Percentiles rank a stretch among this genome's conserved stretches.
Conservation (phyloP, 1,139 yeast genomes). For the Blastobotrys apis region DNA sequence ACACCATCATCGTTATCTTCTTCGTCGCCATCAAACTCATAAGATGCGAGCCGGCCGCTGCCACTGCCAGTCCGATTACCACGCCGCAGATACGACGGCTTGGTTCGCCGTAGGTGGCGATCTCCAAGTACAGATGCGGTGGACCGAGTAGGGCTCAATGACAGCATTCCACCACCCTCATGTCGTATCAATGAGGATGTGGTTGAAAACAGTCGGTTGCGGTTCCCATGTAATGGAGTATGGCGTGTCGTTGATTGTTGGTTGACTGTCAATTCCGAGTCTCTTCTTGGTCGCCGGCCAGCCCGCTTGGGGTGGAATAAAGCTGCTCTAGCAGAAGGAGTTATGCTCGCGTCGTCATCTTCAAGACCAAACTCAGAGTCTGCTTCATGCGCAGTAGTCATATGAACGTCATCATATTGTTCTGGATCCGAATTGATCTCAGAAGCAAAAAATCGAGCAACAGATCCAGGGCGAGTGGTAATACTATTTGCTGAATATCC, state of each 20-base stretch:
- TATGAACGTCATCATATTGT: neutral
- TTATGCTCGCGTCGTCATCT: constrained; percentile 13
- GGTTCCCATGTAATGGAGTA: neutral
- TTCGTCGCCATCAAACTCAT: neutral
- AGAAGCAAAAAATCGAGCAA: constrained; percentile 4
- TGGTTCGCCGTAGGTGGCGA: neutral
- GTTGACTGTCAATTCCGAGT: constrained; percentile 8
- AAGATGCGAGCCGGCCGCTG: neutral
- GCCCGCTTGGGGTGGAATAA: constrained; percentile 1
- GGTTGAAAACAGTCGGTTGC: constrained; percentile 20
- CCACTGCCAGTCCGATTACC: neutral
- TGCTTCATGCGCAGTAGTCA: constrained; percentile 11
- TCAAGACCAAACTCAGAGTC: constrained; percentile 17
- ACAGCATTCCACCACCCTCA: constrained; percentile 13
- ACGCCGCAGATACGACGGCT: neutral
- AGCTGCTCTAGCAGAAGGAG: constrained; percentile 8
- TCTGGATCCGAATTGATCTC: constrained; percentile 8
- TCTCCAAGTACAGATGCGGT: constrained; percentile 12
- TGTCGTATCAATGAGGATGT: constrained; percentile 20
- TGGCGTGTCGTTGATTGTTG: neutral
- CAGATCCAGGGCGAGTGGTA: constrained; percentile 4
- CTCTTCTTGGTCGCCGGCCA: constrained; percentile 8
- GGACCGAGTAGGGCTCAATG: constrained; percentile 22
- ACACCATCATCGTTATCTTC: constrained; percentile 1
- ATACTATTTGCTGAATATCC: constrained; percentile 3